Base-by-base conservation (phyloP, 2,329 filamentous ascomycete genomes). In the Calonectria ilicicola region DNA sequence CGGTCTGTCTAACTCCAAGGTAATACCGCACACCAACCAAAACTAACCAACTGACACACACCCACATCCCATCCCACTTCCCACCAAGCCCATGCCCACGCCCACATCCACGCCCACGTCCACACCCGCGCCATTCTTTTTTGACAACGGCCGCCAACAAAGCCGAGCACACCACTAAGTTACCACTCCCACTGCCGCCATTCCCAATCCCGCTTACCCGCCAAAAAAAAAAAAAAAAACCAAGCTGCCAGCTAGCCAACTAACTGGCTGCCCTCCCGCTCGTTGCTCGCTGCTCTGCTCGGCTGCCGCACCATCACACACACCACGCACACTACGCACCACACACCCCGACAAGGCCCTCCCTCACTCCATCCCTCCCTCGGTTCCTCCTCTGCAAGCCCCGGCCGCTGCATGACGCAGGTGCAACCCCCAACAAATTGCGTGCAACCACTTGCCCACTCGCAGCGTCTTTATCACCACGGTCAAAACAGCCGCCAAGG, bases 381-480 rank as follows among this genome's bases (percentile, higher is more conserved):
- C 26, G 14, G n/a, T 65, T 49, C 17, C 44, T 38, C 26, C 32
- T 23, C 40, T 63, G 40, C 58, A 46, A 40, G 38, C 26, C 46
- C 53, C 38, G 35, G 47, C 64, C 12, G 65, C 49, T 56, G 70
- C 70, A 72, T 72, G 70, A 72, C 70, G 60, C 70, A 72, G 51
- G 51, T 69, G 66, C 60, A 72, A 67, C 58, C 53, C 70, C 65
- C 70, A 72, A 72, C 70, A 69, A 72, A 72, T 72, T 66, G 62
- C 70, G 60, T 65, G 51, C 70, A 69, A 65, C 60, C 65, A 47
- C 51, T 35, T 47, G 44, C 53, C 70, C 65, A 65, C 58, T 17
- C 47, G 51, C 65, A 38, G 53, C 65, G 44, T 53, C 46, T 38
- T 53, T 35, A 44, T 40, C 49, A 26, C 47, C 65, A 40, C 46